Evolutionary conservation across 768 basidiomycete genomes (phyloP).

Genomic region (Phylloporus rhodoxanthus): DNA sequence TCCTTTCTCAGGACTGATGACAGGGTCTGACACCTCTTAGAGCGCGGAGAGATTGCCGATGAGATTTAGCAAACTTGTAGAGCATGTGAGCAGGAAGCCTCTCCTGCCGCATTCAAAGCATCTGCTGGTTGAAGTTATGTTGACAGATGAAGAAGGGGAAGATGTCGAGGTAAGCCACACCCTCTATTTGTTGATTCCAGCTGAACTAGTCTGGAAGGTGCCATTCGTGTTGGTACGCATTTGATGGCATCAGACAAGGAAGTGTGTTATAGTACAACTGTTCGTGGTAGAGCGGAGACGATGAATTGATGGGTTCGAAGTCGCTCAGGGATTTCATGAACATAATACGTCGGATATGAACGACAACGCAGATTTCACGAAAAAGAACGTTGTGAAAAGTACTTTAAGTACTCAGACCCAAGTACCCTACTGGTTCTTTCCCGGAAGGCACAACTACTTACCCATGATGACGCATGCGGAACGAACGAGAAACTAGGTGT

Average conservation of each 20-base stretch:
- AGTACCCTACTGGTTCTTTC: conserved; percentile 12
- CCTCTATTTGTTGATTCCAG: background rate
- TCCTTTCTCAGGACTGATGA: background rate
- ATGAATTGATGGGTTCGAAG: background rate
- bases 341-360: background rate
- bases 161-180: conserved; percentile 75
- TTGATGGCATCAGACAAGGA: conserved; percentile 26
- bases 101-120: conserved; percentile 78
- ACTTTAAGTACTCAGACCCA: conserved; percentile 17
- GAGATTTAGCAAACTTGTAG: conserved; percentile 88
- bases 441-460: conserved; percentile 37
- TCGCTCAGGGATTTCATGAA: background rate
- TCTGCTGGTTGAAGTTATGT: conserved; percentile 92
- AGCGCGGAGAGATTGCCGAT: conserved; percentile 82
- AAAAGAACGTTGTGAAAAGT: conserved; percentile 1
- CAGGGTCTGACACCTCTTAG: conserved; percentile 36
- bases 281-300: conserved; percentile 6
- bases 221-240: conserved; percentile 77
- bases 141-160: conserved; percentile 84
- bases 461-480: conserved; percentile 30
- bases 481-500: conserved; percentile 19
- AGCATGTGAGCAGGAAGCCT: conserved; percentile 91
- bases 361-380: background rate
- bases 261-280: background rate
- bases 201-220: conserved; percentile 41